Percentiles rank a stretch among this genome's conserved stretches.
Evolutionary conservation across 306 rosid species (phyloP).

Genomic region (Abrus pulchellus): DNA sequence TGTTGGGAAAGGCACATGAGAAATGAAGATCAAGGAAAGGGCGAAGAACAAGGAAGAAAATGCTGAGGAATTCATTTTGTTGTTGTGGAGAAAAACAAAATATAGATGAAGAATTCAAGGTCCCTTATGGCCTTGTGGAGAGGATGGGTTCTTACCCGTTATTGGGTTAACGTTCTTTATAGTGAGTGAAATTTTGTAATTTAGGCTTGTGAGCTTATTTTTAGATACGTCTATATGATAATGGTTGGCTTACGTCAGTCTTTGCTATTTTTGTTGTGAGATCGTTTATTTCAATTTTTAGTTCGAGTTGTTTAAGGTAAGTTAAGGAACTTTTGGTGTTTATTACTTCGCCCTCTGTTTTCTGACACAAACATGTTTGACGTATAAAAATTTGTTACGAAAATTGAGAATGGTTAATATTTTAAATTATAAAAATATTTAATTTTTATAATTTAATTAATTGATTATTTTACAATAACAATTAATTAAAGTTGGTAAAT

Average conservation of each 20-base stretch:
- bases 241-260: constrained; percentile 4
- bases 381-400: too few species aligned
- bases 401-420: too few species aligned
- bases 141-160: not conserved
- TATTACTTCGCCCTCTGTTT: not conserved
- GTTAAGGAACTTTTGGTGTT: not conserved
- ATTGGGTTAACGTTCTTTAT: not conserved
- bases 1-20: constrained; percentile 16
- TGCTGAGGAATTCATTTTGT: constrained; percentile 41
- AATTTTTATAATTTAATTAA: too few species aligned
- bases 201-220: not conserved
- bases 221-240: constrained; percentile 1
- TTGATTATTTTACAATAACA: not conserved
- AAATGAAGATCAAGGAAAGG: constrained; percentile 44
- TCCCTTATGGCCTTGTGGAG: constrained; percentile 23
- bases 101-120: constrained; percentile 11
- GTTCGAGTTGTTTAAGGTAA: not conserved
- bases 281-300: not conserved
- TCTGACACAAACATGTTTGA: too few species aligned
- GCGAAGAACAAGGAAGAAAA: constrained; percentile 33
- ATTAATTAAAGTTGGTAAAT: not conserved
- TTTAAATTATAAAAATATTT: too few species aligned
- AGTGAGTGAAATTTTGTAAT: not conserved
- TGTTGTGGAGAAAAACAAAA: constrained; percentile 15
- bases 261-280: constrained; percentile 39